A percentile compares a stretch with the other conserved stretches of the same genome.
phyloP scores from a whole-genome alignment of 2,329 filamentous ascomycete species.

The Lecanicillium sp. region DNA sequence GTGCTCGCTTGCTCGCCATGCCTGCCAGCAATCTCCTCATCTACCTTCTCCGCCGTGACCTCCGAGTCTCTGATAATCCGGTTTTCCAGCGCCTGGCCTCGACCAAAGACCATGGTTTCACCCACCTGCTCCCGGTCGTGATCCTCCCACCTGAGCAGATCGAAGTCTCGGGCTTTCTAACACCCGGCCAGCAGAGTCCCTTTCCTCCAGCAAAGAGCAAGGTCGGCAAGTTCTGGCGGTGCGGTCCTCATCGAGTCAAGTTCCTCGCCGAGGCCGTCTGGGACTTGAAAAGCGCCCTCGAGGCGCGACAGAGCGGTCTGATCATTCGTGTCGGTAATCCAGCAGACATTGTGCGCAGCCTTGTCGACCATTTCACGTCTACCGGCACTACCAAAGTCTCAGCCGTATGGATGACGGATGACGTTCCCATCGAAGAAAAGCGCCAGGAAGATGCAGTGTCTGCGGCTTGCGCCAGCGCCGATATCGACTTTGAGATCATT shows the following conservation, averaged over 20 bases:
- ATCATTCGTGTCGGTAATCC: conserved; percentile 57
- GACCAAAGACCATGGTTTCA: conserved; percentile 46
- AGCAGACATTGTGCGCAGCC: conserved; percentile 51
- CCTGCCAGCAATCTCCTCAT: conserved; percentile 50
- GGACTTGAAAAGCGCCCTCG: conserved; percentile 61
- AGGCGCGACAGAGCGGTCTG: conserved; percentile 54
- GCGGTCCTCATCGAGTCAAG: conserved; percentile 63
- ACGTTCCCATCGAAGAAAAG: conserved; percentile 64
- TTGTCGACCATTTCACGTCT: conserved; percentile 45
- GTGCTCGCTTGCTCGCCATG: conserved; percentile 23
- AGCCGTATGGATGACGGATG: conserved; percentile 68
- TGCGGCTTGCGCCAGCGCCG: conserved; percentile 43
- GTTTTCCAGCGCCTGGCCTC: conserved; percentile 55
- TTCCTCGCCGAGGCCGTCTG: conserved; percentile 69
- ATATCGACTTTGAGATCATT: conserved; percentile 59
- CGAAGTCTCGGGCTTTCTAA: conserved; percentile 69
- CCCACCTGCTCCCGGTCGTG: conserved; percentile 66
- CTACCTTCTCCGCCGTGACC: conserved; percentile 66
- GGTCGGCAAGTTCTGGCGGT: conserved; percentile 65
- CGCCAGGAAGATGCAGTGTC: conserved; percentile 54
- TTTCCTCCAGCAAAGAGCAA: conserved; percentile 62
- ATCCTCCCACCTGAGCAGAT: conserved; percentile 65
- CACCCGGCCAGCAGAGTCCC: conserved; percentile 47
- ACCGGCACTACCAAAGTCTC: conserved; percentile 38
- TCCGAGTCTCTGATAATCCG: conserved; percentile 69